These are phyloP conservation scores for Pseudodiploospora longispora DNA, from an alignment of 2,329 filamentous ascomycete genomes.

Conservation along the genomic window DNA sequence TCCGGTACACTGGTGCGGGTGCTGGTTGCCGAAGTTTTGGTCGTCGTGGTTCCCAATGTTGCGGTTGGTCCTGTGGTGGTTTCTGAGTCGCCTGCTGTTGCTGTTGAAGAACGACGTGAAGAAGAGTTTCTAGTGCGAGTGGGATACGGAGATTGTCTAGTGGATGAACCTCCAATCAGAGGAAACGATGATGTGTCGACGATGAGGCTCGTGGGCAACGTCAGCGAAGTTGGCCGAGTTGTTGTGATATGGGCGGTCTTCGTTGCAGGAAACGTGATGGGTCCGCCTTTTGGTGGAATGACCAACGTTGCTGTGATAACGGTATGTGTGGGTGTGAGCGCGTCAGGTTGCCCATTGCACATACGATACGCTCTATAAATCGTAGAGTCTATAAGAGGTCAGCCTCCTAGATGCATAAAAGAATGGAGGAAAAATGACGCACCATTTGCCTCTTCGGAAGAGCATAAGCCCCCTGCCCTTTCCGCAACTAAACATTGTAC, in stretches of 20 bases:
- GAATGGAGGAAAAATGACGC: conserved; percentile 9
- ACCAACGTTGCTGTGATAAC: conserved; percentile 47
- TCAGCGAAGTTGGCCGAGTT: not conserved
- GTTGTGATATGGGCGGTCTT: conserved; percentile 1
- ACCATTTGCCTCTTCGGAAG: conserved; percentile 31
- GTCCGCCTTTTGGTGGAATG: conserved; percentile 4
- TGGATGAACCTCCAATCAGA: conserved; percentile 2
- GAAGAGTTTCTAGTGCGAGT: not conserved
- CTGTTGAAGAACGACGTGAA: not conserved
- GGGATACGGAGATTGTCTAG: not conserved
- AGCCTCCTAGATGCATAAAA: no score
- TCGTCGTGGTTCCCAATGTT: not conserved
- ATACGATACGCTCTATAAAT: conserved; percentile 48
- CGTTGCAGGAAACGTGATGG: conserved; percentile 5
- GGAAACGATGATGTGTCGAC: conserved; percentile 16
- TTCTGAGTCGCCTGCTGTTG: not conserved
- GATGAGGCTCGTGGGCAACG: conserved; percentile 20
- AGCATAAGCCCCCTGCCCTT: conserved; percentile 42
- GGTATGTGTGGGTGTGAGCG: conserved; percentile 48
- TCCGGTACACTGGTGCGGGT: conserved; percentile 5
- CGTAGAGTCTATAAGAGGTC: conserved; percentile 22
- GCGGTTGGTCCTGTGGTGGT: conserved; percentile 2
- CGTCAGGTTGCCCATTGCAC: conserved; percentile 43
- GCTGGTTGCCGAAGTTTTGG: conserved; percentile 4
- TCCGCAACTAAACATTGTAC: conserved; percentile 58